Evolutionary conservation across 1,284 basidiomycete genomes (phyloP), one percentile per base, ranked within the genome.

Genomic region (Leccinum fuscescens): DNA sequence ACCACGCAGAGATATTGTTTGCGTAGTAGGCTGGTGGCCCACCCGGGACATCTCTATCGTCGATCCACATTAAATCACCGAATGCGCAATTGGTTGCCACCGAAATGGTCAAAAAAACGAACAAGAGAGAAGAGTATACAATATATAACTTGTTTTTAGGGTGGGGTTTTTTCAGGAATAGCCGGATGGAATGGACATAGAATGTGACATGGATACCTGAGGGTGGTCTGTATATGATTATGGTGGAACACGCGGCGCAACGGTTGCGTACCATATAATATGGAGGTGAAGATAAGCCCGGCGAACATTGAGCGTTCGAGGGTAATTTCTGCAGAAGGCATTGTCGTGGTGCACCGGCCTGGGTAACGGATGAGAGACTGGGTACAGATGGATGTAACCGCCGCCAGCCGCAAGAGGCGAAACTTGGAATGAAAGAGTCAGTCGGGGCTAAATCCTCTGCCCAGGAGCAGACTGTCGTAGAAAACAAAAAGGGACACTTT

Each of bases 11-110:
- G 12, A 46, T 29, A 42, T 58, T 60, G 7, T 42, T 6, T 4
- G 31, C 56, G 8, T 20, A 29, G 49, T 14, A 59, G 3, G 31
- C 58, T 9, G 56, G 48, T 8, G 58, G 55, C 1, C 58, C 58
- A 20, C 58, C 58, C 11, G 22, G 55, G 29, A 52, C 7, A 22
- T 59, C 9, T 37, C 56, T 51, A 12, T 35, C 55, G 29, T 59
- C 58, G 22, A 58, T 59, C 58, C 58, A 59, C 35, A 52, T 35
- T 3, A 59, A 44, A 44, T 59, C 56, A 15, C 49, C 58, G n/a
- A 59, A 17, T 14, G 39, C 17, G 29, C 22, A 58, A 46, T 59
- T 58, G 29, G 58, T 58, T 27, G 31, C 56, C 48, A 37, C 12
- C 1, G 58, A 52, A 5, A 59, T 59, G 9, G 56, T 58, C 55